phyloP scores from a whole-genome alignment of 352 stramenopile species.

The Phytophthora sojae region DNA sequence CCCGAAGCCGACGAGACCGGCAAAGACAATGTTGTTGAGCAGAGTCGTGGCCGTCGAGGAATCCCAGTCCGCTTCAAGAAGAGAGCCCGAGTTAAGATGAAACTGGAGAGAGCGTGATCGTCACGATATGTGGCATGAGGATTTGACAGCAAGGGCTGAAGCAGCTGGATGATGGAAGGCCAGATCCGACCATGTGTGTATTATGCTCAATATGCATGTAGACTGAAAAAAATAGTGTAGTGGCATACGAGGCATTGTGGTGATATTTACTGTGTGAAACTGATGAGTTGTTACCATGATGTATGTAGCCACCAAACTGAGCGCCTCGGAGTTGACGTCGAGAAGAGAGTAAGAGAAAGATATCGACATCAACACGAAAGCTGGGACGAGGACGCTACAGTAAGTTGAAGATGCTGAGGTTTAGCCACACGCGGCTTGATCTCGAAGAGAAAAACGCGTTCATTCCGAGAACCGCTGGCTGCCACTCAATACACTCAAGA shows the following conservation, averaged over 20 bases:
- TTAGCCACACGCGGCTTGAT: background rate
- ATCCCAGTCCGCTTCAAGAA: background rate
- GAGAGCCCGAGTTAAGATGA: background rate
- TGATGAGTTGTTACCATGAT: background rate
- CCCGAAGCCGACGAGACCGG: background rate
- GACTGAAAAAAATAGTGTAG: background rate
- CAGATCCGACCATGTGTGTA: too few relatives aligned
- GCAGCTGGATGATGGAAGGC: background rate
- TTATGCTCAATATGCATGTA: background rate
- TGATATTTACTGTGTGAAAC: background rate
- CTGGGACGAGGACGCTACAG: background rate
- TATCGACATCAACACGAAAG: background rate
- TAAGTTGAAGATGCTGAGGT: background rate
- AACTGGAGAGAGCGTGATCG: background rate
- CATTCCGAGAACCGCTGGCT: background rate
- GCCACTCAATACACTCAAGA: background rate
- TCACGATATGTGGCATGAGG: background rate
- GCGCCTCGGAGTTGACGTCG: background rate
- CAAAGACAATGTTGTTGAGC: background rate
- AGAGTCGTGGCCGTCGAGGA: background rate
- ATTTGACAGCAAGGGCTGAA: background rate
- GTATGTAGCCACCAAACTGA: background rate
- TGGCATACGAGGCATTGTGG: background rate
- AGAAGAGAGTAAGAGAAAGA: background rate
- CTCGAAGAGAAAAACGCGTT: background rate